phyloP scores from a whole-genome alignment of 1,284 basidiomycete species.

The Boletus albobrunnescens region DNA sequence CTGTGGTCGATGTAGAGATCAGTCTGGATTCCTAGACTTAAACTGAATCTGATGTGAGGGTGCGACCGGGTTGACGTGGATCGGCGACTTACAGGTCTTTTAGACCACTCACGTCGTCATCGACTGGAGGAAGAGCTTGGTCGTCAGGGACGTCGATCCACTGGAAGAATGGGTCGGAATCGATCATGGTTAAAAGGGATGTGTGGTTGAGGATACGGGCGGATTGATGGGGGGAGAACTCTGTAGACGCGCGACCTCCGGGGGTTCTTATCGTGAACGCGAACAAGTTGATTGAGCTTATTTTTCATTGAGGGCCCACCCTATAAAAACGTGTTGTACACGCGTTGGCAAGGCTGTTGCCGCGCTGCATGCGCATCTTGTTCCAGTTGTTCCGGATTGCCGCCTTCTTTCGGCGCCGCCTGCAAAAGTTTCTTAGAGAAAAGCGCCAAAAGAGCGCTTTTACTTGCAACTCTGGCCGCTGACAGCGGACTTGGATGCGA shows the following conservation, averaged over 20 bases:
- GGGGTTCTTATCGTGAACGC: slow-evolving; percentile 30
- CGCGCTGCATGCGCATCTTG: slow-evolving; percentile 18
- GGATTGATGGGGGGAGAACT: slow-evolving; percentile 1
- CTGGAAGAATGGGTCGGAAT: slow-evolving; percentile 15
- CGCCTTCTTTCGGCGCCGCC: slow-evolving; percentile 23
- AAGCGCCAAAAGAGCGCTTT: slow-evolving; percentile 10
- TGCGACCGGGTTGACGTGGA: neutral
- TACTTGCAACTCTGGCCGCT: slow-evolving; percentile 6
- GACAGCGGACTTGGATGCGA: slow-evolving; percentile 14
- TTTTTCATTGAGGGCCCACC: slow-evolving; percentile 37
- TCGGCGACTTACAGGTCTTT: slow-evolving; percentile 22
- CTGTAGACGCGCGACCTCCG: slow-evolving; percentile 12
- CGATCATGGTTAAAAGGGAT: slow-evolving; percentile 13
- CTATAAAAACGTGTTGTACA: slow-evolving; percentile 37
- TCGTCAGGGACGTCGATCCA: slow-evolving; percentile 21
- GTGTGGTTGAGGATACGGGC: slow-evolving; percentile 1
- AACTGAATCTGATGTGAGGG: slow-evolving; percentile 15
- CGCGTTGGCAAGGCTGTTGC: slow-evolving; percentile 35
- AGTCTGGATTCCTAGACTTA: slow-evolving; percentile 2
- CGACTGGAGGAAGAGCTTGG: slow-evolving; percentile 20
- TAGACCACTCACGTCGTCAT: slow-evolving; percentile 22
- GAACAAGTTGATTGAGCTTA: slow-evolving; percentile 26
- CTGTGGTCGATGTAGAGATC: neutral
- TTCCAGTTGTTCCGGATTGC: slow-evolving; percentile 22
- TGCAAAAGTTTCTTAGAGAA: slow-evolving; percentile 19